Evolutionary conservation across 2,329 filamentous ascomycete species (phyloP).

Genomic region (Fusarium mundagurra): DNA sequence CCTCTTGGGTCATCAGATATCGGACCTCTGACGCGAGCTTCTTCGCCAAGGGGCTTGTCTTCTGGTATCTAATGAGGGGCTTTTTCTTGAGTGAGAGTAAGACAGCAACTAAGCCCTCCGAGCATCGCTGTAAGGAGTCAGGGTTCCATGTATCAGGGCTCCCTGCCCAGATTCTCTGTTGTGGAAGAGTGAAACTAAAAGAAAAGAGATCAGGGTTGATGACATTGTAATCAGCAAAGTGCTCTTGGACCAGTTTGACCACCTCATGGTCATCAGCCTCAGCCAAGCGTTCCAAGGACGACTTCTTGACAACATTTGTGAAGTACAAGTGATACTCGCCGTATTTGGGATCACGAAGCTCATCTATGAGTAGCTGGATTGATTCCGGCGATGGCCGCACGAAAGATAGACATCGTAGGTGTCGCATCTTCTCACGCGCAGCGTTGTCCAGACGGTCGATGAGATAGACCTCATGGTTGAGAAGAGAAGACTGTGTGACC

Average conservation of each 20-base stretch:
- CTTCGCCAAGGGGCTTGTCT: constrained; percentile 87
- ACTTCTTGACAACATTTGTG: constrained; percentile 98
- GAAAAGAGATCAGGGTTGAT: constrained; percentile 95
- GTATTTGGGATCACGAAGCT: constrained; percentile 94
- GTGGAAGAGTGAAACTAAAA: constrained; percentile 76
- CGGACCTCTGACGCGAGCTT: constrained; percentile 93
- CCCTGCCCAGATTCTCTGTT: constrained; percentile 81
- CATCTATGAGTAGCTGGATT: constrained; percentile 93
- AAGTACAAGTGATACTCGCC: constrained; percentile 98
- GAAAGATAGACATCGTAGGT: constrained; percentile 92
- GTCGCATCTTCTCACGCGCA: constrained; percentile 95
- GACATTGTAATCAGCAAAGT: constrained; percentile 95
- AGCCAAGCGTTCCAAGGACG: constrained; percentile 88
- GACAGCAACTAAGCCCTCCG: constrained; percentile 86
- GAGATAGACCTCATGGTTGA: constrained; percentile 97
- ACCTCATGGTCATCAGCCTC: constrained; percentile 98
- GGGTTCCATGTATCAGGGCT: constrained; percentile 90
- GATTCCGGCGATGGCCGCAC: constrained; percentile 91
- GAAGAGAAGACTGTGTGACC: constrained; percentile 91
- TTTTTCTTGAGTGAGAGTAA: constrained; percentile 95
- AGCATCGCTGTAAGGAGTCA: constrained; percentile 85
- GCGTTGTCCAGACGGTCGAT: constrained; percentile 94
- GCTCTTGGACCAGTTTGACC: constrained; percentile 91
- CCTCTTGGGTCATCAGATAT: constrained; percentile 94
- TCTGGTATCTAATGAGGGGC: constrained; percentile 91